Evolutionary conservation across 2,329 filamentous ascomycete species (phyloP), one percentile per base, ranked within the genome.

Genomic region (Cercospora citrullina): DNA sequence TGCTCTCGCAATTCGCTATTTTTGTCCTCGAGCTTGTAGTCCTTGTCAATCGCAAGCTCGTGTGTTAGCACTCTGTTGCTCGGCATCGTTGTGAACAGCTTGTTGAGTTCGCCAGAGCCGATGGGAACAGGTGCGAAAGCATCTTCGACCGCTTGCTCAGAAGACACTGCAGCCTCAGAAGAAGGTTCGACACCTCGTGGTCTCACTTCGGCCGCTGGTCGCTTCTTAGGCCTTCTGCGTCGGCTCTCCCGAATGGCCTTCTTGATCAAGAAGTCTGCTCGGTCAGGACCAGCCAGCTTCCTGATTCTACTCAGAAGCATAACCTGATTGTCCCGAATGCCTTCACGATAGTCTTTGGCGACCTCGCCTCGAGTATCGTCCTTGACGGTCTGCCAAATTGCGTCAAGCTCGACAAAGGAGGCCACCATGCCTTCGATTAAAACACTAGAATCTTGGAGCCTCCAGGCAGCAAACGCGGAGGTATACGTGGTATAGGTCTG

Each of bases 391-490:
- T 93, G 90, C 84, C 91, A 91, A 59, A 94, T 94, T 39, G 90
- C 90, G 75, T 95, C 92, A 2, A 95, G 85, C 76, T 93, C 91
- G 18, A 94, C 91, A 78, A 94, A 94, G 71, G 93, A 91, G 75
- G 92, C 86, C n/a, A 94, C 85, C 91, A 95, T 94, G 65, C 92
- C 90, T 74, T 94, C 90, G 63, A 94, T 88, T 4, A 95, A 82
- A 0, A 91, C 89, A 64, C 89, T 89, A 0, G 91, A 92, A 76
- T 94, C 92, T 63, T 91, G 87, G 1, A 91, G 89, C 79, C 94
- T 93, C 92, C 92, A 95, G 3, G 91, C 89, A 68, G 92, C 91
- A 75, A 95, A 94, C 1, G 91, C 91, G 63, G 91, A 90, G 73
- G 90, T 87, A 73, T 93, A 95, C 0, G 89, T 87, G 33, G 90